Base-by-base conservation (phyloP, 2,329 filamentous ascomycete genomes). In the Sporothrix luriei region DNA sequence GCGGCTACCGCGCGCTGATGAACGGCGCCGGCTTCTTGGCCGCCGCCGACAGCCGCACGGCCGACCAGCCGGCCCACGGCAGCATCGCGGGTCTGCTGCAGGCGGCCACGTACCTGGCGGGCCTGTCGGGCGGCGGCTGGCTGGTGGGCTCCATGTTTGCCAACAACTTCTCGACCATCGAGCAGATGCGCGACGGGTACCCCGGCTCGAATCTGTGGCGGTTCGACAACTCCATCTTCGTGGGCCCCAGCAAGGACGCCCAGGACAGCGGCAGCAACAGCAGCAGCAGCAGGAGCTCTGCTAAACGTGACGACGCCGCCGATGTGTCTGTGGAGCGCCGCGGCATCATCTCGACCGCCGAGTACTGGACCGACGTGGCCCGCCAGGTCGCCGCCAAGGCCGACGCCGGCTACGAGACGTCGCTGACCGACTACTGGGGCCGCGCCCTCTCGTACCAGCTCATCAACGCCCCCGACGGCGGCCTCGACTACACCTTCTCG, bases 391-490 rank as follows among this genome's bases (percentile, higher is more conserved):
- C 79, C 0, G 80, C 75, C 24, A 94, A 94, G 80, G 74, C 76
- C 1, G 79, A 89, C 70, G 89, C 89, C 19, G 87, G 88, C 1
- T 93, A 84, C 76, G 81, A 89, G 59, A 87, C 86, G 3, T 91
- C 91, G 10, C 84, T 97, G 70, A 97, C 94, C 0, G 94, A 97
- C 80, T 93, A 93, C 78, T 97, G 93, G 90, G 92, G 91, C 38
- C 90, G 93, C 70, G 91, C 91, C 61, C 84, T 97, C n/a, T 90
- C 90, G 1, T 96, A 91, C 79, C 93, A 97, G 80, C 85, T 97
- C 62, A 86, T 97, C 77, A 91, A 94, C 76, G 90, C 87, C 6
- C 84, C 84, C 0, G 80, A 91, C 71, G 94, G 93, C 51, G 93
- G 92, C 0, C 87, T 90, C 16, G 84, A 82, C 16, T 93, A 90